Base-by-base conservation (phyloP, 257 asterid species). In the Verbascum thapsus region DNA sequence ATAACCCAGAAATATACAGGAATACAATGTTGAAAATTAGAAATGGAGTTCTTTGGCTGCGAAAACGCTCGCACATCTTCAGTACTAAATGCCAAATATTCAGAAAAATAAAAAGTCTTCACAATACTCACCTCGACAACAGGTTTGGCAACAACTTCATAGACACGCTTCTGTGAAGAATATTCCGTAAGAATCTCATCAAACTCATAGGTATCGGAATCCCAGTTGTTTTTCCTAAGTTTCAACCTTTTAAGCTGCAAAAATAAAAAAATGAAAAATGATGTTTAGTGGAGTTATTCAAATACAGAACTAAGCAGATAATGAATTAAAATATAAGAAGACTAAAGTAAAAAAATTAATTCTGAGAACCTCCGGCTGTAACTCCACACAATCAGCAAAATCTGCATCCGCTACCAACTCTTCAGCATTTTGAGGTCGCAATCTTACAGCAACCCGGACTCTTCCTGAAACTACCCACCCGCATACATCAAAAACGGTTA, bases 141-240 rank as follows among this genome's bases (percentile, higher is more conserved):
- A 80, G 99, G 99, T 71, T 94, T 94, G 61, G 99, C 99, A 61
- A 94, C 99, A 60, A 90, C 92, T 83, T 90, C 99, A 41, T 94
- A 94, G 61, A 94, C 98, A 56, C 99, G 97, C 76, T 90, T 94
- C 68, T 94, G 99, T 8, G 99, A 94, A 58, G 99, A 88, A 73
- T 58, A 85, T 76, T 94, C 99, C 8, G 99, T 88, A 51, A 94
- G 88, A 77, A 94, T 82, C 78, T 86, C 99, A 73, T 94, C 99
- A 73, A 94, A 94, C 72, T 94, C 96, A 75, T 78, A 94, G 41
- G 98, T 94, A 74, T 90, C 99, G n/a, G 99, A 85, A 68, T 94
- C 99, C 99, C 99, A 94, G 66, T 94, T 94, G 83, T 94, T 94
- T 72, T 90, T 94, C 53, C 98, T 78, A 69, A 94, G 95, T 76